Percentiles rank a stretch among this genome's conserved stretches.
These are phyloP conservation scores for Pseudevernia furfuracea DNA, from an alignment of 495 filamentous ascomycete genomes.

Conservation along the genomic window DNA sequence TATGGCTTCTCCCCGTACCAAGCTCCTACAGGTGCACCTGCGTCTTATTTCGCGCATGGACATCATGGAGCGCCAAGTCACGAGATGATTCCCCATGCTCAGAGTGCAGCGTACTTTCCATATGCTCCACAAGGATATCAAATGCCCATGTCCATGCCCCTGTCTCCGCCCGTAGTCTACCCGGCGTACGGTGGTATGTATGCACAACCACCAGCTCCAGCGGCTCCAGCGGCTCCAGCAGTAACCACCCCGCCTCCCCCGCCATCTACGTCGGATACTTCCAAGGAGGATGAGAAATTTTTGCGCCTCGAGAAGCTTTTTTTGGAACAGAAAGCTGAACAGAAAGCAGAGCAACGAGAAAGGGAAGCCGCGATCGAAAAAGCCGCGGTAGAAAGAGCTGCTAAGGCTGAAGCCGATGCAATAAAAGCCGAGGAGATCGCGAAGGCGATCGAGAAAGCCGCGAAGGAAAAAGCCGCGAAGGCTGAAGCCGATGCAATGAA, in stretches of 20 bases:
- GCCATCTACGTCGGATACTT: constrained; percentile 20
- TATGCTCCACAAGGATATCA: constrained; percentile 36
- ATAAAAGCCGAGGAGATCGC: constrained; percentile 44
- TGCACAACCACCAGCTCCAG: constrained; percentile 30
- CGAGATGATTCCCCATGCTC: constrained; percentile 45
- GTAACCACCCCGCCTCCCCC: constrained; percentile 28
- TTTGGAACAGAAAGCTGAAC: constrained; percentile 41
- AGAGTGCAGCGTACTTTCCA: constrained; percentile 37
- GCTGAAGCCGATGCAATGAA: constrained; percentile 39
- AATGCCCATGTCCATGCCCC: constrained; percentile 31
- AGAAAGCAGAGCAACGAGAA: constrained; percentile 38
- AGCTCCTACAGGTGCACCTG: constrained; percentile 30
- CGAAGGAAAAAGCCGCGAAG: constrained; percentile 30
- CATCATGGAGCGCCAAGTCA: constrained; percentile 34
- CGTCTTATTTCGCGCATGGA: constrained; percentile 37
- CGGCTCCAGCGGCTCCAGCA: constrained; percentile 27
- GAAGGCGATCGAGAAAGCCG: constrained; percentile 28
- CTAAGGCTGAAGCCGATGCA: constrained; percentile 47
- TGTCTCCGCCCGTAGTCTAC: constrained; percentile 22
- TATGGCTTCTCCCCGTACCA: constrained; percentile 39
- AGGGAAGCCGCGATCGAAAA: constrained; percentile 39
- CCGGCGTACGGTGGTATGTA: constrained; percentile 16
- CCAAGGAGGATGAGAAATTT: constrained; percentile 46
- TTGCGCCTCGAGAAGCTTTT: constrained; percentile 45
- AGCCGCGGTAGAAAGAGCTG: constrained; percentile 32